Evolutionary conservation across 192 early-diverging fungal species (phyloP), one percentile per base, ranked within the genome.

Genomic region (Coemansia guatemalensis): DNA sequence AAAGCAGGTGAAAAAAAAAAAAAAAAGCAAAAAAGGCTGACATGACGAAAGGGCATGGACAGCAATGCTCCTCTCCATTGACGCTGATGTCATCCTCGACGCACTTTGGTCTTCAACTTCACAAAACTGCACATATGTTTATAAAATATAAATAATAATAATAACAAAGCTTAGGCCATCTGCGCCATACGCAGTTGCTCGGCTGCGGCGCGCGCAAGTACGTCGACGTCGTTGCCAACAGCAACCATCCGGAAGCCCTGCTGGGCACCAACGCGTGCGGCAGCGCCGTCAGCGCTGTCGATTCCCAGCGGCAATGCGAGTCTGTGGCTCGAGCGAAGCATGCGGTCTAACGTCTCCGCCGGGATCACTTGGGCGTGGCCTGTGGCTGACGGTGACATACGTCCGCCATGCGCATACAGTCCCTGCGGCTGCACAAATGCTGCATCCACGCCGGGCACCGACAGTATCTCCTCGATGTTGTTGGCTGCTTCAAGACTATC

Each of bases 221-320:
- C 47, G 8, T 72, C 73, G 20, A 66, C 41, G 48, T 75, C 73
- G 53, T 41, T 71, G 53, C 64, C 77, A 35, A 75, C 62, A 18
- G 67, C 52, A 2, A 68, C 72, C 73, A 81, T 67, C 55, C 44
- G 68, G 60, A 81, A 75, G 2, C 78, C 78, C 47, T 67, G 67
- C 24, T 39, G 67, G 17, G 33, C 50, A 7, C 68, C 32, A 53
- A 59, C 30, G 6, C 69, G 67, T 22, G 69, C 73, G 9, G 60
- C 53, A 18, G 44, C 48, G 20, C 68, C 68, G 24, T 65, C 63
- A 0, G 53, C 35, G 32, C 73, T 50, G 55, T 75, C 72, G 18
- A 67, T 61, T 4, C 78, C 78, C 35, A 75, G 44, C 12, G 78
- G 73, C 27, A 81, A 53, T 14, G 32, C 54, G 11, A 60, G 58